phyloP scores from a whole-genome alignment of 2,329 filamentous ascomycete species.

The Epichloe brachyelytri region DNA sequence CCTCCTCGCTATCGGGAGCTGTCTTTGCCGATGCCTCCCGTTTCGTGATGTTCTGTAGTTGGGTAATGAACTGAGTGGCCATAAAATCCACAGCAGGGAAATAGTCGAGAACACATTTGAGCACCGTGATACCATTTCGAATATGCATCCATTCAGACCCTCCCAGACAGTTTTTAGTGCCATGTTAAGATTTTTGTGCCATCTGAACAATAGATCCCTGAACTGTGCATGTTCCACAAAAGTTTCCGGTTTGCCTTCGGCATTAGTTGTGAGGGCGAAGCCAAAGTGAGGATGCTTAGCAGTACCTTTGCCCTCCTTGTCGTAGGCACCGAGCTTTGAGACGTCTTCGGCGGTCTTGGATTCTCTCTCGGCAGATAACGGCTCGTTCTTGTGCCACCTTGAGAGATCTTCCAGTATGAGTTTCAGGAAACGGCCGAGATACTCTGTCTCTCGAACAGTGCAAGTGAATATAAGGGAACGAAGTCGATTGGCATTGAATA shows the following conservation, averaged over 20 bases:
- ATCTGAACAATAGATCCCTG: slow-evolving; percentile 72
- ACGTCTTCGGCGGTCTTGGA: slow-evolving; percentile 25
- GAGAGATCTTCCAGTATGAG: slow-evolving; percentile 69
- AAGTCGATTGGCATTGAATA: slow-evolving; percentile 75
- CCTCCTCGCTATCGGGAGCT: slow-evolving; percentile 35
- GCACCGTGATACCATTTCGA: slow-evolving; percentile 80
- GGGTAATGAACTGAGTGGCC: slow-evolving; percentile 51
- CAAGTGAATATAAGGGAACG: slow-evolving; percentile 77
- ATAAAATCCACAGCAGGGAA: slow-evolving; percentile 90
- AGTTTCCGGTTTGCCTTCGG: slow-evolving; percentile 49
- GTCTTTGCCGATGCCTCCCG: slow-evolving; percentile 42
- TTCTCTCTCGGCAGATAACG: slow-evolving; percentile 29
- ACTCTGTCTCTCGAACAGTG: slow-evolving; percentile 81
- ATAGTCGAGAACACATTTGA: slow-evolving; percentile 66
- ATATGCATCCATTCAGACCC: slow-evolving; percentile 95
- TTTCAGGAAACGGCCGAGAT: slow-evolving; percentile 82
- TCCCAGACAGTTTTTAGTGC: slow-evolving; percentile 73
- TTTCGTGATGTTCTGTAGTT: slow-evolving; percentile 53
- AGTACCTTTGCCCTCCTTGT: slow-evolving; percentile 55
- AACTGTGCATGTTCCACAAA: slow-evolving; percentile 80
- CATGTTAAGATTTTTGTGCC: slow-evolving; percentile 72
- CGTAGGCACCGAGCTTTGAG: slow-evolving; percentile 60
- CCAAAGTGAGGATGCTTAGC: slow-evolving; percentile 52
- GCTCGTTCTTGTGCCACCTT: slow-evolving; percentile 70
- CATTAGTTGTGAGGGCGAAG: slow-evolving; percentile 62